Percentiles rank a stretch among this genome's conserved stretches.
These are phyloP conservation scores for Aspergillus pseudoviridinutans DNA, from an alignment of 2,329 filamentous ascomycete genomes.

Conservation along the genomic window DNA sequence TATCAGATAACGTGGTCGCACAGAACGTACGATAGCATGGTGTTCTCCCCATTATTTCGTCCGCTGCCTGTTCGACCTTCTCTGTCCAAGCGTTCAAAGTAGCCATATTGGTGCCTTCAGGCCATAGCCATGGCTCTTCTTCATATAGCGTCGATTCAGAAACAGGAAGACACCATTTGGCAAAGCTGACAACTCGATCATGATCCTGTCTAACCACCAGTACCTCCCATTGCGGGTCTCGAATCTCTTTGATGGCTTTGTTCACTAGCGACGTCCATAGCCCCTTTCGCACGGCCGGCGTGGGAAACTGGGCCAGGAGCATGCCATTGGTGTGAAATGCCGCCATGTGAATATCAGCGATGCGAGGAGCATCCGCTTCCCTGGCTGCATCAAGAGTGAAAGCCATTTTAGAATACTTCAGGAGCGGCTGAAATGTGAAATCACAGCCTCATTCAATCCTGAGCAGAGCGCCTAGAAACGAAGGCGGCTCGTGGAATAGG, in stretches of 20 bases:
- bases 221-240: background rate
- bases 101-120: background rate
- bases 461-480: no score
- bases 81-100: background rate
- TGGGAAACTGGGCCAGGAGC: conserved; percentile 23
- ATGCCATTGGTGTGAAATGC: conserved; percentile 19
- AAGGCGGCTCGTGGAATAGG: no score
- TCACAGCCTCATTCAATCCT: no score
- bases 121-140: background rate
- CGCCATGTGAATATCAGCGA: conserved; percentile 23
- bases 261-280: conserved; percentile 12
- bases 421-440: no score
- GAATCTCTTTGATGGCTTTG: conserved; percentile 5
- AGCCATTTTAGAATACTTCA: background rate
- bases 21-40: background rate
- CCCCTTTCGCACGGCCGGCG: conserved; percentile 12
- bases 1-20: background rate
- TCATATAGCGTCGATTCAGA: background rate
- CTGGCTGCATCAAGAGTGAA: background rate
- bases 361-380: conserved; percentile 1
- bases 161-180: background rate
- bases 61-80: background rate
- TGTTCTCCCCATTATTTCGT: background rate
- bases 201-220: background rate
- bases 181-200: background rate